Evolutionary conservation across 2,329 filamentous ascomycete species (phyloP).

Genomic region (Gremmenia infestans): DNA sequence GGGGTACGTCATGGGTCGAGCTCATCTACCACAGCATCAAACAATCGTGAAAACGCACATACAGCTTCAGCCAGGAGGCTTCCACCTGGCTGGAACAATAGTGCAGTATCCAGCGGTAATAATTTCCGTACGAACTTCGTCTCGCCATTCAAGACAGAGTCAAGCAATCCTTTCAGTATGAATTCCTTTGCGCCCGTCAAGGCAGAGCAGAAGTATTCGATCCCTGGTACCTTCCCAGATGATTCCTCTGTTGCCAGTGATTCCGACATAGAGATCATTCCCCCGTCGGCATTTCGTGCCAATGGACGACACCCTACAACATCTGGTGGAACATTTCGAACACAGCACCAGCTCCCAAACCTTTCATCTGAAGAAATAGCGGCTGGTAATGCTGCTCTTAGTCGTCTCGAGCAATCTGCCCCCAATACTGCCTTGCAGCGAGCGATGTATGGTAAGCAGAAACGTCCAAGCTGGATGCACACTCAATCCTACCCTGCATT

Average conservation of each 20-base stretch:
- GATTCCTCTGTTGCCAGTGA: conserved; percentile 22
- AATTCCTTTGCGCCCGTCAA: not conserved
- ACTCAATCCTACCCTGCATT: not conserved
- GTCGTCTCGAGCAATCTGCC: not conserved
- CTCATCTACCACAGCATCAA: not conserved
- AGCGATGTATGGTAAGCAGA: conserved; percentile 25
- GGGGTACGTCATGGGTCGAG: conserved; percentile 17
- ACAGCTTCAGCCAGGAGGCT: conserved; percentile 6
- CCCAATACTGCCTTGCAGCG: conserved; percentile 9
- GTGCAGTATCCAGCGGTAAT: not conserved
- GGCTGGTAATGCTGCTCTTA: conserved; percentile 10
- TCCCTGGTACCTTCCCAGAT: conserved; percentile 20
- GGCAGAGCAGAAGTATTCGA: not conserved
- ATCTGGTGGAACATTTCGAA: not conserved
- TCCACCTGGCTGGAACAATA: conserved; percentile 2
- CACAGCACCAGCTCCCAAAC: not conserved
- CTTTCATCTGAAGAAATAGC: conserved; percentile 13
- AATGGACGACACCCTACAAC: conserved; percentile 19
- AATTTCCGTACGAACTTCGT: not conserved
- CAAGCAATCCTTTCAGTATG: not conserved
- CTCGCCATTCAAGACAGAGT: conserved; percentile 5
- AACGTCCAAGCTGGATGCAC: conserved; percentile 19
- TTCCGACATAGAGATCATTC: conserved; percentile 30
- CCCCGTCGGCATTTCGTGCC: conserved; percentile 22
- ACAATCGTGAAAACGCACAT: not conserved